Base-by-base conservation (phyloP, 768 basidiomycete species). In the Leccinum arenicola region DNA sequence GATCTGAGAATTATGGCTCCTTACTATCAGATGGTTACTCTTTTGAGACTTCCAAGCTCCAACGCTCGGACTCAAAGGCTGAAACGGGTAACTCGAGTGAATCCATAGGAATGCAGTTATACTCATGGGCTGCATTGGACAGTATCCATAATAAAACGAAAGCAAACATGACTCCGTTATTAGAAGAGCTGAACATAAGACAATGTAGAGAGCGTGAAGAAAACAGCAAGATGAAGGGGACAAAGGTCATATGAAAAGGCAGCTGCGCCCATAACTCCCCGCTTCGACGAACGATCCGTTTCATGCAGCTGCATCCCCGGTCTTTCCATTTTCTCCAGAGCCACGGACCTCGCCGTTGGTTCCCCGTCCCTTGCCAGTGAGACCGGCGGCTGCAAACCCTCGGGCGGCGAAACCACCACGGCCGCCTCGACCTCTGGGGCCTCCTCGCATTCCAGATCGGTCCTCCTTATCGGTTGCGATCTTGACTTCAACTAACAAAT, bases 351-450 rank as follows among this genome's bases (percentile, higher is more conserved):
- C 72, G 3, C 72, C 72, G 19, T 73, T 74, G 7, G 60, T 52
- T 19, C 70, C 73, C 53, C 68, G 68, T 4, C 73, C 71, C 57
- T 70, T 73, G 15, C 50, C 45, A 23, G 74, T 86, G 62, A 93
- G 74, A 4, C 91, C 91, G 15, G 88, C 90, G 9, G 85, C 84
- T 4, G 85, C 82, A 55, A 91, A 81, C 12, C 83, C 84, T 59
- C 89, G 77, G 12, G 83, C 80, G n/a, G 82, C 86, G 66, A 79
- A 91, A 8, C 62, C 69, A 12, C 81, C 75, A 6, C 77, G 66
- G 19, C 79, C 76, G 21, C 83, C 80, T 27, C 86, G 82, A 21
- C 83, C 80, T 27, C 86, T 78, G 3, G 82, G 80, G 3, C 87
- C 80, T 15, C 84, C 78, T 21, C 84, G 77, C 15, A 72, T 66